Percentiles rank a stretch among this genome's conserved stretches.
These are phyloP conservation scores for Dryadomyces quercivorus DNA, from an alignment of 2,329 filamentous ascomycete species.

Conservation along the genomic window DNA sequence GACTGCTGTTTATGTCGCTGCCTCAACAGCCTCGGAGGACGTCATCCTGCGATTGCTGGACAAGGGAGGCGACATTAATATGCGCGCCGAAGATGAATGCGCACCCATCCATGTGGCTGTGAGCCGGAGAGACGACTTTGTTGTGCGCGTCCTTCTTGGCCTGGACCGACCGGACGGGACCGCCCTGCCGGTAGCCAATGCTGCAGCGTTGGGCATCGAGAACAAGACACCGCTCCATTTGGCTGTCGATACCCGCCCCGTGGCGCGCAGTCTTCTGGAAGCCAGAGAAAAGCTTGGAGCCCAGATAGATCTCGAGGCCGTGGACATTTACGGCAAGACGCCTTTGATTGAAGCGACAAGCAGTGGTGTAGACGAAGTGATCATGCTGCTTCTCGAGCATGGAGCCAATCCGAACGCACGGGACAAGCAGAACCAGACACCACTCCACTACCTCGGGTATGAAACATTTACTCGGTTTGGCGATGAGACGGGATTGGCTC, in stretches of 20 bases:
- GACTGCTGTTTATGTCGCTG: background rate
- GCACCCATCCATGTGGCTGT: background rate
- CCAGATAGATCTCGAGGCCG: background rate
- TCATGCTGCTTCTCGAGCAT: background rate
- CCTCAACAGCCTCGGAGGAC: too few relatives aligned
- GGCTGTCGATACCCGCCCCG: too few relatives aligned
- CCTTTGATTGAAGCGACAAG: background rate
- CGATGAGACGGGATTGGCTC: background rate
- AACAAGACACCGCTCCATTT: background rate
- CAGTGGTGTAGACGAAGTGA: background rate
- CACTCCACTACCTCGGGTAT: background rate
- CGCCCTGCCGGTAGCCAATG: background rate
- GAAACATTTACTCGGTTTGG: background rate
- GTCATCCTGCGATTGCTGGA: slow-evolving; percentile 1
- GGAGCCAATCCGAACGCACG: background rate
- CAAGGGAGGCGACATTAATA: background rate
- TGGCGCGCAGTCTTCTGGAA: background rate
- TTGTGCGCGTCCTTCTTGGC: background rate
- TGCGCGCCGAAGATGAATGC: background rate
- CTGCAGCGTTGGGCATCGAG: background rate
- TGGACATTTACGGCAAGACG: background rate
- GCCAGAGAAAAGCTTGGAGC: background rate
- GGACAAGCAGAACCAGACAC: background rate
- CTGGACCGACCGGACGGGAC: background rate
- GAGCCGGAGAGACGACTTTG: too few relatives aligned